Percentiles rank a stretch among this genome's conserved stretches.
Conservation (phyloP, 2,329 filamentous ascomycete species). For the Claviceps humidiphila region DNA sequence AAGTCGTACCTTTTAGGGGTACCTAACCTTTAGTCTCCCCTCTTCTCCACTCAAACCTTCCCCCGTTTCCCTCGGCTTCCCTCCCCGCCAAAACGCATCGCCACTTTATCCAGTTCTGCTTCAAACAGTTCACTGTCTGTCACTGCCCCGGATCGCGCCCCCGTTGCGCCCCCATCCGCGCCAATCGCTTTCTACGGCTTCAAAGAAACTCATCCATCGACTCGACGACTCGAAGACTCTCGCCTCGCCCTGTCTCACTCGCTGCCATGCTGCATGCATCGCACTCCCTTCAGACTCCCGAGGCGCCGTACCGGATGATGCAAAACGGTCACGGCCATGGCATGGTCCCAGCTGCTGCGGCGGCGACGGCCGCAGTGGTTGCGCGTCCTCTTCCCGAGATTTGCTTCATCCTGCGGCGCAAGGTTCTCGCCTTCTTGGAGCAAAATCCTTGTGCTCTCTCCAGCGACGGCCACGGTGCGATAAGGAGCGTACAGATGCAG, state of each 20-base stretch:
- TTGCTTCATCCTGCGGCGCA: slow-evolving; percentile 41
- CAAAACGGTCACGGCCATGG: slow-evolving; percentile 5
- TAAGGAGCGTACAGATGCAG: slow-evolving; percentile 59
- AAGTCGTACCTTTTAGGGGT: too few species aligned
- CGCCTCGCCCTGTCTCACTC: background rate
- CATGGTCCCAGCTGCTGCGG: slow-evolving; percentile 1
- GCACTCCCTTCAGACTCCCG: background rate
- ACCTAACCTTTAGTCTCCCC: too few species aligned
- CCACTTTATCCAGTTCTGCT: too few species aligned
- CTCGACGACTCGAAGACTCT: background rate
- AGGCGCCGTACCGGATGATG: slow-evolving; percentile 1
- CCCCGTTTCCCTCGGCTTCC: too few species aligned
- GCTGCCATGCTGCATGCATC: background rate
- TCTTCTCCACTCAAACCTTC: too few species aligned
- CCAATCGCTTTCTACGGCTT: too few species aligned
- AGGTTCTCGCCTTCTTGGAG: slow-evolving; percentile 53
- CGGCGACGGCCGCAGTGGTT: background rate
- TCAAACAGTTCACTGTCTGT: too few species aligned
- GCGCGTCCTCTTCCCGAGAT: slow-evolving; percentile 17
- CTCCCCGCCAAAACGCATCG: too few species aligned
- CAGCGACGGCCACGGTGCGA: slow-evolving; percentile 37
- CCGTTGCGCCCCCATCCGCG: too few species aligned
- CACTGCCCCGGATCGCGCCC: too few species aligned
- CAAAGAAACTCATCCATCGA: background rate
- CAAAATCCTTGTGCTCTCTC: slow-evolving; percentile 39